Evolutionary conservation across 1,139 yeast species (phyloP), one percentile per base, ranked within the genome.

Genomic region (Scheffersomyces lignicola): DNA sequence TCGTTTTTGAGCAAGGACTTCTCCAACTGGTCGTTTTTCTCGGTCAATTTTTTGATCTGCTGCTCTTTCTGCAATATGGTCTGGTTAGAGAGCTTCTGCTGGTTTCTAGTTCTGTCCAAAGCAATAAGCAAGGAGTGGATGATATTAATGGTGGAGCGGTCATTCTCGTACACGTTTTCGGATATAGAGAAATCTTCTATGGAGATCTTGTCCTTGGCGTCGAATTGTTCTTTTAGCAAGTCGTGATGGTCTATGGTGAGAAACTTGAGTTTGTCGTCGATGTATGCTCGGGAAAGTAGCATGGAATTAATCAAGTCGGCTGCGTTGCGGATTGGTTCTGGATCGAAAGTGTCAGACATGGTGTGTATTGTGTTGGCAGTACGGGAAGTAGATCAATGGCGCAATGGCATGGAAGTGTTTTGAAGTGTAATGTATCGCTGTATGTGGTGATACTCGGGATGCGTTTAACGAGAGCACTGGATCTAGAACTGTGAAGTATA

Each of bases 81-180:
- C 29, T 56, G 57, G 37, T 65, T 64, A 28, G 67, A 60, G 4
- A 54, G 42, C 30, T 52, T 57, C 33, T 62, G 66, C 33, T 66
- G 73, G 3, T 43, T 50, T 25, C 71, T 56, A 38, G 60, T 57
- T 24, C 71, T 51, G 31, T 72, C 77, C 1, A 70, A 54, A 5
- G 69, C 60, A 35, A 62, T 63, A 3, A 68, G 43, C 6, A 73
- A 51, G 3, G 71, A 62, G 42, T 70, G 69, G 2, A 73, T 59
- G 28, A 68, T 61, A 43, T 71, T 70, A 20, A 73, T 65, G 18
- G 61, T 50, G 34, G 65, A 61, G 43, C 69, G 65, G 45, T 71
- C 77, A 45, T 73, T 71, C 36, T 64, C 56, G 41, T 58, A 69
- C 12, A 69, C 37, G n/a, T 44, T 42, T 15, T 64, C 66, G 2